Evolutionary conservation across 2,329 filamentous ascomycete species (phyloP).

Genomic region (Mollisia scopiformis): DNA sequence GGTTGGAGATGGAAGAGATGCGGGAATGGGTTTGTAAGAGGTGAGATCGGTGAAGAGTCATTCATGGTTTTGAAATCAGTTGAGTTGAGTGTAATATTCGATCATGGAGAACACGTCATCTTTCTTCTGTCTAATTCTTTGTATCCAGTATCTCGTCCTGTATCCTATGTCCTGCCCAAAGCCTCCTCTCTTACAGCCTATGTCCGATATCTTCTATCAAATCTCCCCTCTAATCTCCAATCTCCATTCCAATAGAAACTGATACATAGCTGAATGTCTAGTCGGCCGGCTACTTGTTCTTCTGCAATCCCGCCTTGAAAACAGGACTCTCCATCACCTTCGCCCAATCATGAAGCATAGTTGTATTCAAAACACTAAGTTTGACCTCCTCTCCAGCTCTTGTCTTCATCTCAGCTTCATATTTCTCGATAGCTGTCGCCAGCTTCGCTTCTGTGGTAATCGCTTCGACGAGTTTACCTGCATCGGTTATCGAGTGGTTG

Average conservation of each 20-base stretch:
- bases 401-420: slow-evolving; percentile 49
- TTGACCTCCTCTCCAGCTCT: slow-evolving; percentile 47
- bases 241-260: neutral
- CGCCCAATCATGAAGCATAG: slow-evolving; percentile 49
- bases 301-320: slow-evolving; percentile 17
- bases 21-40: neutral
- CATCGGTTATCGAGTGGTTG: slow-evolving; percentile 50
- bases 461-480: slow-evolving; percentile 39
- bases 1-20: neutral
- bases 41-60: neutral
- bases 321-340: slow-evolving; percentile 37
- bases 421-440: slow-evolving; percentile 40
- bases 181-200: too few species aligned
- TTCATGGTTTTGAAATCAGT: neutral
- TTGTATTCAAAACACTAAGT: slow-evolving; percentile 45
- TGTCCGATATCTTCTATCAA: too few species aligned
- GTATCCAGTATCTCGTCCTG: too few species aligned
- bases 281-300: neutral
- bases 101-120: too few species aligned
- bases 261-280: neutral
- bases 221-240: neutral
- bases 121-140: too few species aligned
- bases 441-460: slow-evolving; percentile 22
- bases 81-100: neutral
- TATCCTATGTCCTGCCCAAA: too few species aligned